phyloP scores from a whole-genome alignment of 2,329 filamentous ascomycete genomes.

The Trichophyton benhamiae region DNA sequence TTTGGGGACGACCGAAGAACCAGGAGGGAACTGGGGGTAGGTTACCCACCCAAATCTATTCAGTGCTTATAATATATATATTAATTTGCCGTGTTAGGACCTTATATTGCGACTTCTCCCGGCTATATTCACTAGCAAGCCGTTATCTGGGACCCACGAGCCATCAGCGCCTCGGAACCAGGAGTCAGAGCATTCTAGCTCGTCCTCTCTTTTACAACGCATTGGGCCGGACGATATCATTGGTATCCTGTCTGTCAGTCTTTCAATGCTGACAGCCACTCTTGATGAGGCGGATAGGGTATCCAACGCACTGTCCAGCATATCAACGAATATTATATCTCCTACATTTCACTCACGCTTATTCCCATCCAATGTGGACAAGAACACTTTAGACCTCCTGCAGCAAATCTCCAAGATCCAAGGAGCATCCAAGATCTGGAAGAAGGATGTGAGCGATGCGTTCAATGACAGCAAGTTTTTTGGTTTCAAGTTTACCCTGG shows the following conservation, averaged over 20 bases:
- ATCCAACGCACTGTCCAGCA: slow-evolving; percentile 60
- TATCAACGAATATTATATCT: slow-evolving; percentile 70
- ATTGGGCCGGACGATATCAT: slow-evolving; percentile 62
- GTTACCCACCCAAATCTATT: slow-evolving; percentile 23
- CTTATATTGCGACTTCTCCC: slow-evolving; percentile 77
- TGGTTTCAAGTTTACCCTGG: slow-evolving; percentile 50
- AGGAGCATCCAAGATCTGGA: slow-evolving; percentile 78
- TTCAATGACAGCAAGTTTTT: slow-evolving; percentile 89
- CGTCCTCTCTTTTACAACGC: slow-evolving; percentile 18
- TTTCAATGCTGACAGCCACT: slow-evolving; percentile 69
- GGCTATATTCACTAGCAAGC: slow-evolving; percentile 85
- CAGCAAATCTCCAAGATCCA: slow-evolving; percentile 65
- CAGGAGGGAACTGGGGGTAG: slow-evolving; percentile 74
- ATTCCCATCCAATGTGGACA: slow-evolving; percentile 75
- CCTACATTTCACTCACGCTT: slow-evolving; percentile 71
- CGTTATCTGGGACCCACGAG: slow-evolving; percentile 58
- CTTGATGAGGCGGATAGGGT: slow-evolving; percentile 78
- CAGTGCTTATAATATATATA: too few species aligned
- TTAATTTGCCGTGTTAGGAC: slow-evolving; percentile 45
- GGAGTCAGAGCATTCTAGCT: slow-evolving; percentile 27
- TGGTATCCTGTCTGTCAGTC: slow-evolving; percentile 62
- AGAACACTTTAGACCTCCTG: slow-evolving; percentile 58
- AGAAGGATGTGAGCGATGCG: slow-evolving; percentile 79
- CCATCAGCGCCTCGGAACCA: slow-evolving; percentile 29
- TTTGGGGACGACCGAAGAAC: slow-evolving; percentile 91